A percentile compares a stretch with the other conserved stretches of the same genome.
Conservation (phyloP, 306 rosid genomes). For the Vigna trinervia region DNA sequence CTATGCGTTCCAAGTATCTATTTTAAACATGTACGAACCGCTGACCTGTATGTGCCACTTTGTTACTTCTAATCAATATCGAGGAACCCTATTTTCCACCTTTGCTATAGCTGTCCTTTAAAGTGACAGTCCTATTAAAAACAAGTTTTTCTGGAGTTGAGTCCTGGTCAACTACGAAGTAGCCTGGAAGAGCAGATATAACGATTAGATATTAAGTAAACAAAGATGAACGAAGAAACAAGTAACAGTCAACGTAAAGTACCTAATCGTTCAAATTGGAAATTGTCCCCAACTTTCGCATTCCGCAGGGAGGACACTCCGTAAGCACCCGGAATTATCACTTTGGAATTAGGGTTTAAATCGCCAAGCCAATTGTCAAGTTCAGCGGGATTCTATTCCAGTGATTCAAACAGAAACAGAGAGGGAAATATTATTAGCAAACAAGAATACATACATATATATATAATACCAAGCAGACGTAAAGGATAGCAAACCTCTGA, state of each 20-base stretch:
- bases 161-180: constrained; percentile 87
- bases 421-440: constrained; percentile 32
- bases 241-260: constrained; percentile 39
- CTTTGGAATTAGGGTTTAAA: constrained; percentile 80
- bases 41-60: constrained; percentile 31
- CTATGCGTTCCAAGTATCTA: constrained; percentile 14
- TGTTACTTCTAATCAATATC: constrained; percentile 11
- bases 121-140: constrained; percentile 86
- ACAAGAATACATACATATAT: neutral
- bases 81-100: constrained; percentile 65
- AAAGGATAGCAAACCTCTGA: constrained; percentile 74
- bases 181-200: constrained; percentile 64
- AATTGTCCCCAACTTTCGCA: constrained; percentile 72
- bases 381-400: constrained; percentile 87
- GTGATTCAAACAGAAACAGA: constrained; percentile 15
- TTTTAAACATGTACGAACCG: constrained; percentile 19
- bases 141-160: constrained; percentile 81
- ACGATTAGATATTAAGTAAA: neutral
- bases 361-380: constrained; percentile 94
- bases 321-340: constrained; percentile 65
- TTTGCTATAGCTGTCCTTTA: constrained; percentile 75
- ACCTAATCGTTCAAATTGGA: constrained; percentile 99
- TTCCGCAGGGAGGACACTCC: constrained; percentile 61
- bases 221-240: constrained; percentile 22
- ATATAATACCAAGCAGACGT: neutral